phyloP scores from a whole-genome alignment of 306 rosid genomes.

The Pterocarpus macrocarpus region DNA sequence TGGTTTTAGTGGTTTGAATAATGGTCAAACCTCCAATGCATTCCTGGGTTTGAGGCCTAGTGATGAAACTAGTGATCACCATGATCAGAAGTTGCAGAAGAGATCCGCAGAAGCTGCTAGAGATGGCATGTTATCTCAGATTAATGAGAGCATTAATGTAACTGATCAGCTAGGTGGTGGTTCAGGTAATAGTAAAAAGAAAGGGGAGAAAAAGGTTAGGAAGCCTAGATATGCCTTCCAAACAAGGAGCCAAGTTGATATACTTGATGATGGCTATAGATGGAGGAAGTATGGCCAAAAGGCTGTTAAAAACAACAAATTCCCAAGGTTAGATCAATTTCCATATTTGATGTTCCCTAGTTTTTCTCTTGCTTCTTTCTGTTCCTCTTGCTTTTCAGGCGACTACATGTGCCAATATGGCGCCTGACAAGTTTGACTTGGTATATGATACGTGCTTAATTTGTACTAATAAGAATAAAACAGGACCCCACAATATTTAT shows the following conservation, averaged over 20 bases:
- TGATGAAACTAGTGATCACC: slow-evolving; percentile 16
- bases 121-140: slow-evolving; percentile 6
- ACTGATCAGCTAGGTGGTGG: slow-evolving; percentile 20
- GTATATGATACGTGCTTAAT: background rate
- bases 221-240: slow-evolving; percentile 81
- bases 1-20: slow-evolving; percentile 10
- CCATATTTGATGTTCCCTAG: background rate
- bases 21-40: slow-evolving; percentile 55
- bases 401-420: background rate
- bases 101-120: slow-evolving; percentile 6
- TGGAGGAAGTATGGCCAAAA: slow-evolving; percentile 95
- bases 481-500: slow-evolving; percentile 24
- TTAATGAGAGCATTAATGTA: slow-evolving; percentile 17
- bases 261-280: slow-evolving; percentile 85
- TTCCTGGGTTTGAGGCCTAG: slow-evolving; percentile 48
- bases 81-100: background rate
- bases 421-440: slow-evolving; percentile 47
- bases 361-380: background rate
- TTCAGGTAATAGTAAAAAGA: slow-evolving; percentile 33
- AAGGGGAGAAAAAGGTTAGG: slow-evolving; percentile 57
- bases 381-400: background rate
- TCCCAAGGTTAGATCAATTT: slow-evolving; percentile 65
- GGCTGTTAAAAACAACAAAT: slow-evolving; percentile 79
- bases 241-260: slow-evolving; percentile 81
- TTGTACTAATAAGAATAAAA: background rate